Conservation (phyloP, 768 basidiomycete genomes). For the Rhodotorula kratochvilovae region DNA sequence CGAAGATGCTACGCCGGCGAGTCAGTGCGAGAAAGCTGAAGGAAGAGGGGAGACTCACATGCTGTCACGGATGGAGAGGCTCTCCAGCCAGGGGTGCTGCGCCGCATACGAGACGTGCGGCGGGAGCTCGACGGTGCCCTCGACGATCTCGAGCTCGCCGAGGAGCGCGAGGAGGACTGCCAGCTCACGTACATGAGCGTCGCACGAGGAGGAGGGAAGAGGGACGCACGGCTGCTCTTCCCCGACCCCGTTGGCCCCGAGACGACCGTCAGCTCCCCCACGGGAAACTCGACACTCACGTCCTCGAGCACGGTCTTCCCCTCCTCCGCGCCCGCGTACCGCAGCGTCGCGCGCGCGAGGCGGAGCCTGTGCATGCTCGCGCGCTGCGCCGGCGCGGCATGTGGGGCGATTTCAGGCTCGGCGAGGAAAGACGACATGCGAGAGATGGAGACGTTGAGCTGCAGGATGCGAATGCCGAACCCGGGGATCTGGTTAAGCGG, state of each 20-base stretch:
- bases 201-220: background rate
- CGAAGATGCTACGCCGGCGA: slow-evolving; percentile 61
- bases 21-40: background rate
- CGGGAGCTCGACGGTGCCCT: slow-evolving; percentile 20
- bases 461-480: slow-evolving; percentile 70
- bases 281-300: slow-evolving; percentile 65
- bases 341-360: background rate
- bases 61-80: slow-evolving; percentile 11
- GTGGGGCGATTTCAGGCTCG: slow-evolving; percentile 51
- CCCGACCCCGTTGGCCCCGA: slow-evolving; percentile 48
- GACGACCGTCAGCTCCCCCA: slow-evolving; percentile 64
- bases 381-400: background rate
- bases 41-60: background rate
- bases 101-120: slow-evolving; percentile 21
- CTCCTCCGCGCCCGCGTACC: slow-evolving; percentile 29
- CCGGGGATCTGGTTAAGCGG: slow-evolving; percentile 76
- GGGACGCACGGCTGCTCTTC: slow-evolving; percentile 14
- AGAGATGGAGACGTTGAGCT: slow-evolving; percentile 63
- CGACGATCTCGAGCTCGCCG: slow-evolving; percentile 30
- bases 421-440: slow-evolving; percentile 57
- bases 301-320: slow-evolving; percentile 59
- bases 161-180: slow-evolving; percentile 30
- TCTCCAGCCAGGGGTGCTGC: slow-evolving; percentile 37
- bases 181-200: no score
- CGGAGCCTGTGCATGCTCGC: background rate